A percentile compares a stretch with the other conserved stretches of the same genome.
phyloP scores from a whole-genome alignment of 1,284 basidiomycete species.

The Irpex sp. region DNA sequence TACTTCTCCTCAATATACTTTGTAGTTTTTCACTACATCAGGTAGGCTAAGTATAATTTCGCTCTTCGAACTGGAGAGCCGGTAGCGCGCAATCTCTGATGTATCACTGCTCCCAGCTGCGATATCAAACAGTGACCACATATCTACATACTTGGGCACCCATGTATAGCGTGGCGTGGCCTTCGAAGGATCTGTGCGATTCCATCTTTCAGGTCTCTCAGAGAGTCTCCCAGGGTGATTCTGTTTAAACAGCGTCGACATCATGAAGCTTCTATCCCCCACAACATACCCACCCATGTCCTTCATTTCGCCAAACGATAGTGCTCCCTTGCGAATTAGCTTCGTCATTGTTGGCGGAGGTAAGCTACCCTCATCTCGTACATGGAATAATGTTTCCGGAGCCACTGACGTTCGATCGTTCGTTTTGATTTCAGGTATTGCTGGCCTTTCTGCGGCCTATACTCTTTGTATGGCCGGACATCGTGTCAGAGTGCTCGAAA shows the following conservation, averaged over 20 bases:
- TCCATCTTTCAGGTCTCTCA: background rate
- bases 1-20: background rate
- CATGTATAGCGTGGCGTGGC: background rate
- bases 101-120: background rate
- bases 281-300: background rate
- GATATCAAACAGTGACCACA: background rate
- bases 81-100: background rate
- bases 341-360: background rate
- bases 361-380: background rate
- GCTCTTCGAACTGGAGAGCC: background rate
- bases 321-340: background rate
- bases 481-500: slow-evolving; percentile 47
- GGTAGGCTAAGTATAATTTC: background rate
- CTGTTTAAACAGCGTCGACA: background rate
- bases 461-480: slow-evolving; percentile 47
- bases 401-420: background rate
- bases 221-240: background rate
- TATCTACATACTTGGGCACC: background rate
- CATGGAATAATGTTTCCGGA: background rate
- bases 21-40: background rate
- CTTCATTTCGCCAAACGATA: background rate
- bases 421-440: slow-evolving; percentile 19
- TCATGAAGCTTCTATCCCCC: background rate
- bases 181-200: background rate
- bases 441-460: slow-evolving; percentile 49